These are phyloP conservation scores for Capsella bursapastoris DNA, from an alignment of 345 rosid genomes.

Conservation along the genomic window DNA sequence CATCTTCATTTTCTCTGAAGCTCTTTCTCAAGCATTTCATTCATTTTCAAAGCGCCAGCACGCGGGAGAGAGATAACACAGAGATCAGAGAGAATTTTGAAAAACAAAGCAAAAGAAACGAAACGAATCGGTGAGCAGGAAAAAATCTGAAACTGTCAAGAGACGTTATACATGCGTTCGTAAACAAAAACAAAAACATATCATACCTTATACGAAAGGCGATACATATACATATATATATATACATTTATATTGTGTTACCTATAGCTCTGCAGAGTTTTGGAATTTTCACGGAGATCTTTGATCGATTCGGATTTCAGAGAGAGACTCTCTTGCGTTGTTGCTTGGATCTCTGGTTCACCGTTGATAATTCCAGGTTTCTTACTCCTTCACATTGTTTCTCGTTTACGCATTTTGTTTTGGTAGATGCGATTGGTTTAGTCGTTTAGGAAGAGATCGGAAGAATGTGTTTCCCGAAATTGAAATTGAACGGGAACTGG, in stretches of 20 bases:
- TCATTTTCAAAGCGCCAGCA: neutral
- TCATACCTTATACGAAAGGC: neutral
- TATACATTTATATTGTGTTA: no score
- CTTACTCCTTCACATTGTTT: constrained; percentile 22
- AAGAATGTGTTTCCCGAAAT: constrained; percentile 27
- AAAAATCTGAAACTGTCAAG: neutral
- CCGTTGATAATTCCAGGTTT: constrained; percentile 25
- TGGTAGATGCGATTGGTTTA: constrained; percentile 19
- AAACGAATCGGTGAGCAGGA: constrained; percentile 23
- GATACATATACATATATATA: no score
- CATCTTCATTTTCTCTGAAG: constrained; percentile 30
- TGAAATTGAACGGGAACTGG: constrained; percentile 8
- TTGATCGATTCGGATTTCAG: no score
- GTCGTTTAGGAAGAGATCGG: constrained; percentile 26
- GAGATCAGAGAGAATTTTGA: neutral
- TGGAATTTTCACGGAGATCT: no score
- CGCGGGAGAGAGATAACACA: neutral
- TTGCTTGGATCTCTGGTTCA: constrained; percentile 39
- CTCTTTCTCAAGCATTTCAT: constrained; percentile 26
- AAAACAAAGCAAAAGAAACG: neutral
- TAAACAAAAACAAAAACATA: neutral
- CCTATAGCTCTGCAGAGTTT: no score
- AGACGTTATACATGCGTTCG: constrained; percentile 28
- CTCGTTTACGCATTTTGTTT: constrained; percentile 19
- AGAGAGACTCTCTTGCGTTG: neutral